These are phyloP conservation scores for Fusarium mundagurra DNA, from an alignment of 2,329 filamentous ascomycete species.

Conservation along the genomic window DNA sequence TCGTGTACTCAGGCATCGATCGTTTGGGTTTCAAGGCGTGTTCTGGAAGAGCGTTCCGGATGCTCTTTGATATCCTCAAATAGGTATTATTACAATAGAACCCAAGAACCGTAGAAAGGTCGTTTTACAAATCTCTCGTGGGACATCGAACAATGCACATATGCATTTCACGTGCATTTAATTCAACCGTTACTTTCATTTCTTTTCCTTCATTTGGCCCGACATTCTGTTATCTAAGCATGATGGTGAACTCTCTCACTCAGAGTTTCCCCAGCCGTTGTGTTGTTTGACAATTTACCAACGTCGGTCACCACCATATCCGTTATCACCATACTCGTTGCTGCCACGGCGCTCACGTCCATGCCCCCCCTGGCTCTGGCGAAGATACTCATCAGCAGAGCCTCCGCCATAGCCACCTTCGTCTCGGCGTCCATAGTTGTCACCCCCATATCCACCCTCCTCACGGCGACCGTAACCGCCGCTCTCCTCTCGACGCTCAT, in stretches of 20 bases:
- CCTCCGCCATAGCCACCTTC: slow-evolving; percentile 43
- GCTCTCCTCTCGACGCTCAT: slow-evolving; percentile 33
- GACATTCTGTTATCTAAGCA: slow-evolving; percentile 5
- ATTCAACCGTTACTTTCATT: not conserved
- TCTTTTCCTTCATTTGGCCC: not conserved
- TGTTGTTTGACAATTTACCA: slow-evolving; percentile 29
- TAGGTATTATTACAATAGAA: not conserved
- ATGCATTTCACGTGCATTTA: not conserved
- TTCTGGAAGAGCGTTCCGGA: not conserved
- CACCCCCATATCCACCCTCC: slow-evolving; percentile 37
- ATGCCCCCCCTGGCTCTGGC: slow-evolving; percentile 33
- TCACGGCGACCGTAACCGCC: slow-evolving; percentile 32
- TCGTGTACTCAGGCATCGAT: not conserved
- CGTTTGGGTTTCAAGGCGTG: not conserved
- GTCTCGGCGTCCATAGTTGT: slow-evolving; percentile 42
- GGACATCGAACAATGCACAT: not conserved
- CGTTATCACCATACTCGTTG: slow-evolving; percentile 27
- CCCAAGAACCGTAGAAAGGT: not conserved
- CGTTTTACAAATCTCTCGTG: not conserved
- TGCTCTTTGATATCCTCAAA: not conserved
- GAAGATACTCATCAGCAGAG: slow-evolving; percentile 36
- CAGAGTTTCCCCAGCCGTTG: not conserved
- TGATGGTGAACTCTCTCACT: not conserved
- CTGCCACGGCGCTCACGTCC: slow-evolving; percentile 24
- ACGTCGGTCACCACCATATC: slow-evolving; percentile 40